These are phyloP conservation scores for Stylosanthes scabra DNA, from an alignment of 331 rosid species.

Conservation along the genomic window DNA sequence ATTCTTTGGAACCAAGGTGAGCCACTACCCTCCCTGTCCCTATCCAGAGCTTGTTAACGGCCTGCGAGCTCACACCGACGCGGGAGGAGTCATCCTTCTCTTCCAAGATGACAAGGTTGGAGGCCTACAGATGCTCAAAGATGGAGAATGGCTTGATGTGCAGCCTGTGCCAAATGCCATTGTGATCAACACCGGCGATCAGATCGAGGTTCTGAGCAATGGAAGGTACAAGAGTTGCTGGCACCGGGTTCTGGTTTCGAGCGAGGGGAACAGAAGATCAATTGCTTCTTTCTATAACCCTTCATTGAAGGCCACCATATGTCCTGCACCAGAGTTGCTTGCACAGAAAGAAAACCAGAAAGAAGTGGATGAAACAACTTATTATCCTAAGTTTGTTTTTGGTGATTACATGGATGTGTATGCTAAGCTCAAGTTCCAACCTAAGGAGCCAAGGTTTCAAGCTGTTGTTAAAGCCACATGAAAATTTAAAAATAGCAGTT, in stretches of 20 bases:
- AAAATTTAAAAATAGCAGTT: slow-evolving; percentile 8
- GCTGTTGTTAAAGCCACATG: slow-evolving; percentile 69
- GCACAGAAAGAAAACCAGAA: slow-evolving; percentile 44
- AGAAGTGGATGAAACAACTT: slow-evolving; percentile 53
- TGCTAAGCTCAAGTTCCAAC: slow-evolving; percentile 90
- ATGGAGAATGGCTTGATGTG: slow-evolving; percentile 87
- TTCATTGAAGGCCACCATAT: slow-evolving; percentile 78
- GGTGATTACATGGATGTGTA: slow-evolving; percentile 94
- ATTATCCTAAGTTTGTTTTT: slow-evolving; percentile 88
- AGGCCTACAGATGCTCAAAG: slow-evolving; percentile 95
- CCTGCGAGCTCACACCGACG: slow-evolving; percentile 97
- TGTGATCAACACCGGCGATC: slow-evolving; percentile 95
- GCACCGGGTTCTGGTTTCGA: slow-evolving; percentile 77
- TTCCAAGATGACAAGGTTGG: slow-evolving; percentile 92
- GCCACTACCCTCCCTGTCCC: slow-evolving; percentile 98
- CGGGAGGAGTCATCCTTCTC: slow-evolving; percentile 91
- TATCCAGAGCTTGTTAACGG: slow-evolving; percentile 82
- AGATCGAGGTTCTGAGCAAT: slow-evolving; percentile 93
- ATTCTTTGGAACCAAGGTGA: slow-evolving; percentile 94
- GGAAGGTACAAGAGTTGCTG: slow-evolving; percentile 93
- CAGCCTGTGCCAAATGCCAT: slow-evolving; percentile 83
- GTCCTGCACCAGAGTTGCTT: slow-evolving; percentile 75
- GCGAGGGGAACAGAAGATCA: slow-evolving; percentile 78
- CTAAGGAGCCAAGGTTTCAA: slow-evolving; percentile 92
- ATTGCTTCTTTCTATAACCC: slow-evolving; percentile 95